Base-by-base conservation (phyloP, 139 green algal species). In the Desmodesmus armatus region DNA sequence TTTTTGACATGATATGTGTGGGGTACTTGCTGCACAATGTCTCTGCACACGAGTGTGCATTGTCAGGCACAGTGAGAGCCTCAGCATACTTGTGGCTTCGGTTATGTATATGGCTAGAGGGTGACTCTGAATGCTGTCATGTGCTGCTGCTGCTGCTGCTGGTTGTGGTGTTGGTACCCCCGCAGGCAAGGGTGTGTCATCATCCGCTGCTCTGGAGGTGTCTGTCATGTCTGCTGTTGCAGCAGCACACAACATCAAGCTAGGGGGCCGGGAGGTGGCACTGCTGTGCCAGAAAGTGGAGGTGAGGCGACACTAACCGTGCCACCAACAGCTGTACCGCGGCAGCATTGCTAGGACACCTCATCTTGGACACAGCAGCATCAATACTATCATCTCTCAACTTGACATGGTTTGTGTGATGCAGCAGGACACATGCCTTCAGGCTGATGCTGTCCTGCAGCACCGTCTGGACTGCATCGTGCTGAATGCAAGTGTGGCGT, bases 171-270 rank as follows among this genome's bases (percentile, higher is more conserved):
- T 29, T 40, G 60, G 5, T 73, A 33, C 65, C 23, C 37, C 6
- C 43, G 62, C 83, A 88, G 91, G 97, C 60, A 96, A 96, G 87
- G 97, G 97, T 7, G 97, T 99, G 37, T 95, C 92, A 23, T 96
- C 89, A 15, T 97, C 92, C 21, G 97, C 97, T 7, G 94, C 97
- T 19, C 85, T 99, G 63, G 97, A 99, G 88, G 97, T 99, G 41
- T 91, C 96, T 0, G 83, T 92, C 11, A 97, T 98, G 94, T 85
- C 58, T 21, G 95, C 94, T 4, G 53, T 99, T 40, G 63, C 81
- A 13, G 90, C 84, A 0, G 94, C 94, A 1, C 78, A 95, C 2
- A 70, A 86, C 49, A 27, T 95, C 13, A 11, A 33, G 3, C 41
- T 95, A 25, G 83, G 87, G 4, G 74, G 80, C 3, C 47, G 78